phyloP scores from a whole-genome alignment of 2,329 filamentous ascomycete species.

The Pyrenophora tritici-repentis region DNA sequence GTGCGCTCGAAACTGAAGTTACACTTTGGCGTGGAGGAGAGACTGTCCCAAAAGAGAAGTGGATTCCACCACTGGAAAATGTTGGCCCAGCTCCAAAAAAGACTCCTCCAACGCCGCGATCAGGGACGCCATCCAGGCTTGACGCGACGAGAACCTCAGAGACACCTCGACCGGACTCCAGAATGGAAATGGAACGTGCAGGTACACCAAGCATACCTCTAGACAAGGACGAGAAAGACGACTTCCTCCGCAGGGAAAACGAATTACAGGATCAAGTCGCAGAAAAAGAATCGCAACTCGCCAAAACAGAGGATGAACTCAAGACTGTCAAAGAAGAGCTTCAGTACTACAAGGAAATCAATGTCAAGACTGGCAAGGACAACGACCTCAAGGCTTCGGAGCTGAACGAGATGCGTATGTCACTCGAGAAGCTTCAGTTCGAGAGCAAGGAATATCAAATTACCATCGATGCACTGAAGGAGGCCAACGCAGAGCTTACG shows the following conservation, averaged over 20 bases:
- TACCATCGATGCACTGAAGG: slow-evolving; percentile 96
- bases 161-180: slow-evolving; percentile 62
- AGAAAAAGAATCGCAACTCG: slow-evolving; percentile 84
- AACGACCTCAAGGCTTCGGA: slow-evolving; percentile 87
- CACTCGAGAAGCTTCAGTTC: slow-evolving; percentile 91
- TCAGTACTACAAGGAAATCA: slow-evolving; percentile 80
- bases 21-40: slow-evolving; percentile 87
- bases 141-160: slow-evolving; percentile 53
- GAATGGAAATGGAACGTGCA: slow-evolving; percentile 74
- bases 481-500: slow-evolving; percentile 92
- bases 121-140: slow-evolving; percentile 65
- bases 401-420: slow-evolving; percentile 93
- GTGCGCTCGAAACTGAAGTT: slow-evolving; percentile 81
- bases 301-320: slow-evolving; percentile 77
- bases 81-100: slow-evolving; percentile 58
- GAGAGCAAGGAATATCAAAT: slow-evolving; percentile 97
- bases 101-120: slow-evolving; percentile 56
- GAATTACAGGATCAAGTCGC: slow-evolving; percentile 96
- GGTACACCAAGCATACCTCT: slow-evolving; percentile 85
- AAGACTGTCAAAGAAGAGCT: slow-evolving; percentile 87
- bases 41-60: slow-evolving; percentile 83
- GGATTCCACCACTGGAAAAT: slow-evolving; percentile 70
- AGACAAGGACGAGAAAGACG: slow-evolving; percentile 95
- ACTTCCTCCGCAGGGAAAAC: slow-evolving; percentile 93
- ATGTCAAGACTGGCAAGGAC: slow-evolving; percentile 80